A percentile compares a stretch with the other conserved stretches of the same genome.
Evolutionary conservation across 1,284 basidiomycete genomes (phyloP).

Genomic region (Rhodotorula glutinis): DNA sequence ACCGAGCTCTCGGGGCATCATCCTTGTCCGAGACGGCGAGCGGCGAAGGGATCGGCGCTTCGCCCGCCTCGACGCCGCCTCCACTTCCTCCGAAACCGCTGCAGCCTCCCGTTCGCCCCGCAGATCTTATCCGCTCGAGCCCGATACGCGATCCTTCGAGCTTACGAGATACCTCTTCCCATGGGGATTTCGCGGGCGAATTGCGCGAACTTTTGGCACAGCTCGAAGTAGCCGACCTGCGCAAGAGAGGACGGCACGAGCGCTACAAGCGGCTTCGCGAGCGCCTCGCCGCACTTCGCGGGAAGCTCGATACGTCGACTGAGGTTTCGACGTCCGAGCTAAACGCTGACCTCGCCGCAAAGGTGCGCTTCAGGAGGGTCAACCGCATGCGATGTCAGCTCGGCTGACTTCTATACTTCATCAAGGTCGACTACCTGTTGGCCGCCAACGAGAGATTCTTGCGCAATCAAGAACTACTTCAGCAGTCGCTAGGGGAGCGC

Average conservation of each 20-base stretch:
- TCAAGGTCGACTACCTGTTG: slow-evolving; percentile 7
- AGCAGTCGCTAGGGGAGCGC: background rate
- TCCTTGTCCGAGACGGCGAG: too few species aligned
- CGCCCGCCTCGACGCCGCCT: too few species aligned
- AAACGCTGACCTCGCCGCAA: background rate
- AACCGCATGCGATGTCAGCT: background rate
- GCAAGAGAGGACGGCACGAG: background rate
- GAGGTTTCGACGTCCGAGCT: background rate
- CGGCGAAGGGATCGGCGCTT: too few species aligned
- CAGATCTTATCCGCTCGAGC: too few species aligned
- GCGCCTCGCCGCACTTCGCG: background rate
- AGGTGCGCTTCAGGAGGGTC: background rate
- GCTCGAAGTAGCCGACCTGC: background rate
- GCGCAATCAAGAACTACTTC: background rate
- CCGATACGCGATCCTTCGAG: too few species aligned
- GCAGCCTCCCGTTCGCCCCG: too few species aligned
- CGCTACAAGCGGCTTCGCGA: background rate
- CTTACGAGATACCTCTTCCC: background rate
- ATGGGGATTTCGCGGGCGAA: background rate
- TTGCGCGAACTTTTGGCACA: background rate
- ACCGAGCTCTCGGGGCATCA: too few species aligned
- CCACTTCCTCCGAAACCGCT: too few species aligned
- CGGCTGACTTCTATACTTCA: too few species aligned
- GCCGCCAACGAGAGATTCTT: background rate
- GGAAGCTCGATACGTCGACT: background rate